phyloP scores from a whole-genome alignment of 306 rosid species.

The Arachis hypogaea region DNA sequence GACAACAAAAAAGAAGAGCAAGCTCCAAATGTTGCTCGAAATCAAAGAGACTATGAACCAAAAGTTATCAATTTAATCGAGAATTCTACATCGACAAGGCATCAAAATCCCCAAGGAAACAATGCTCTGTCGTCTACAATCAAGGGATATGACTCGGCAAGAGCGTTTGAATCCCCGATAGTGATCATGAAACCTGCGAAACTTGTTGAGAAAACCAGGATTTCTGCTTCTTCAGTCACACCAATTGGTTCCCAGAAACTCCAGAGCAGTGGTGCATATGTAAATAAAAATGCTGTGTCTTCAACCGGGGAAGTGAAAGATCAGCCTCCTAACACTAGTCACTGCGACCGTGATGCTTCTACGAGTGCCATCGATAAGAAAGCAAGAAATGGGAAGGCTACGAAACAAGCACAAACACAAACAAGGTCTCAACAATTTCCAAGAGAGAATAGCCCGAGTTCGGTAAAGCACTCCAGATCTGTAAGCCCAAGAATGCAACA shows the following conservation, averaged over 20 bases:
- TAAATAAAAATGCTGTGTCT: slow-evolving; percentile 50
- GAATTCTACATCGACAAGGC: slow-evolving; percentile 53
- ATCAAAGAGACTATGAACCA: slow-evolving; percentile 56
- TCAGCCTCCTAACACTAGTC: slow-evolving; percentile 49
- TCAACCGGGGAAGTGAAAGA: slow-evolving; percentile 50
- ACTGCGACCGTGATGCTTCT: slow-evolving; percentile 44
- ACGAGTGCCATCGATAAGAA: slow-evolving; percentile 58
- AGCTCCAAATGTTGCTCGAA: slow-evolving; percentile 49
- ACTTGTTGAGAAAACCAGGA: slow-evolving; percentile 60
- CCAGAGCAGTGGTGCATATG: slow-evolving; percentile 44
- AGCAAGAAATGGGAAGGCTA: slow-evolving; percentile 45
- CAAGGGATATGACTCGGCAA: slow-evolving; percentile 48
- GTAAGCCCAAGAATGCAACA: slow-evolving; percentile 83
- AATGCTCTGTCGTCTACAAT: slow-evolving; percentile 44
- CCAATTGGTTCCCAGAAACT: slow-evolving; percentile 50
- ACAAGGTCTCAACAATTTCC: slow-evolving; percentile 53
- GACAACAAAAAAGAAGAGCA: slow-evolving; percentile 65
- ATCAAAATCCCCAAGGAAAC: slow-evolving; percentile 48
- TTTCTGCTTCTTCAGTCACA: slow-evolving; percentile 61
- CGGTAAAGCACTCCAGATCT: slow-evolving; percentile 64
- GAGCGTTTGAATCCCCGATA: slow-evolving; percentile 71
- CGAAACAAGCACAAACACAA: slow-evolving; percentile 50
- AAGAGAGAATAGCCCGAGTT: slow-evolving; percentile 50
- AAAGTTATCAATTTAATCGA: slow-evolving; percentile 45
- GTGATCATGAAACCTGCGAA: slow-evolving; percentile 92